Evolutionary conservation across 805 yeast species (phyloP).

Genomic region (Yamadazyma philogaea): DNA sequence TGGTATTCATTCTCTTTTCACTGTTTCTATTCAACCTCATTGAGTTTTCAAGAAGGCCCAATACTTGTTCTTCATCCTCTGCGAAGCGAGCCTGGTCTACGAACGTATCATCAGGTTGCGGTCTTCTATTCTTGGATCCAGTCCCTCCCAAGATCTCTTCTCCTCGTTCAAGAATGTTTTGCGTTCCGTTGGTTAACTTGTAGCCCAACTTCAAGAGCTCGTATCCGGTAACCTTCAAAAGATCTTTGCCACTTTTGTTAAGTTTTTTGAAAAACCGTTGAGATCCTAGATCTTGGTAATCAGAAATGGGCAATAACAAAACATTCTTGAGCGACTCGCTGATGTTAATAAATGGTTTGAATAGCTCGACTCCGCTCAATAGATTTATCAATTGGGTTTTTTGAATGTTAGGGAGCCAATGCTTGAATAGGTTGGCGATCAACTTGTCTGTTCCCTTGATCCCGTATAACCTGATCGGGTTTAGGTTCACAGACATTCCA

Average conservation of each 20-base stretch:
- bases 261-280: slow-evolving; percentile 58
- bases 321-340: slow-evolving; percentile 77
- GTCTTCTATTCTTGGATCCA: slow-evolving; percentile 51
- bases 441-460: slow-evolving; percentile 68
- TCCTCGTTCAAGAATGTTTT: slow-evolving; percentile 70
- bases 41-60: slow-evolving; percentile 12
- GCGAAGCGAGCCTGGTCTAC: not conserved
- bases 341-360: slow-evolving; percentile 69
- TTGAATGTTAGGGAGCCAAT: slow-evolving; percentile 87
- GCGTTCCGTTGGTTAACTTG: slow-evolving; percentile 85
- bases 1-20: slow-evolving; percentile 1
- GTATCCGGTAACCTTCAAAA: slow-evolving; percentile 74
- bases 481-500: slow-evolving; percentile 71
- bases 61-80: slow-evolving; percentile 1
- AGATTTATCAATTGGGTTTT: slow-evolving; percentile 79
- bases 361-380: slow-evolving; percentile 79
- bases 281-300: slow-evolving; percentile 51
- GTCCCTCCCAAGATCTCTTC: slow-evolving; percentile 77
- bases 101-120: slow-evolving; percentile 11
- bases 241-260: slow-evolving; percentile 70
- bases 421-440: slow-evolving; percentile 51
- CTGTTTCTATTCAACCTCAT: slow-evolving; percentile 10
- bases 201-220: slow-evolving; percentile 82
- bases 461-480: slow-evolving; percentile 66
- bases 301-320: slow-evolving; percentile 68